Percentiles rank a stretch among this genome's conserved stretches.
Conservation (phyloP, 768 basidiomycete species). For the Udeniomyces megalosporus region DNA sequence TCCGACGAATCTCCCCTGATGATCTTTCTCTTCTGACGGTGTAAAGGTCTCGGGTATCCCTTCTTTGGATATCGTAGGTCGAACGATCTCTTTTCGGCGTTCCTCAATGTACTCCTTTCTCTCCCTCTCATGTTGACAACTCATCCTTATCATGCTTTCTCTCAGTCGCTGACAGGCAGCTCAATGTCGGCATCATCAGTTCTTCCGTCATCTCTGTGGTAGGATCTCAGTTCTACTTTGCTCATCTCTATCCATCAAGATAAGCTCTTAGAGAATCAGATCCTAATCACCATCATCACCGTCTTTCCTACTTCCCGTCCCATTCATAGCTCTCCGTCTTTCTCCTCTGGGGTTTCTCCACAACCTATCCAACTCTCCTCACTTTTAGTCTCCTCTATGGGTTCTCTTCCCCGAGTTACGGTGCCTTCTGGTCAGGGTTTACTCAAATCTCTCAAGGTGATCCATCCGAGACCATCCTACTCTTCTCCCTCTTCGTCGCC, state of each 20-base stretch:
- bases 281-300: too few species aligned
- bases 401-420: background rate
- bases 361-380: background rate
- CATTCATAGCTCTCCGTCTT: background rate
- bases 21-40: too few species aligned
- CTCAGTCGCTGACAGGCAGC: background rate
- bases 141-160: background rate
- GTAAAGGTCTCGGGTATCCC: background rate
- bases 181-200: background rate
- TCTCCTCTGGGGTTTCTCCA: background rate
- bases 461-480: conserved; percentile 1
- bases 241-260: background rate
- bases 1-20: too few species aligned
- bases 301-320: background rate
- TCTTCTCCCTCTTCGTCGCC: background rate
- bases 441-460: background rate
- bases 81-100: too few species aligned
- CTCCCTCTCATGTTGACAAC: too few species aligned
- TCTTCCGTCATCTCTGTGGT: background rate
- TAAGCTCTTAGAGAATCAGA: too few species aligned
- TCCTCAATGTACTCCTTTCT: background rate
- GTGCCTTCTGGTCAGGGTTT: too few species aligned
- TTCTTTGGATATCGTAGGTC: background rate
- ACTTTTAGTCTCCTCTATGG: background rate
- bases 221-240: background rate